Evolutionary conservation across 73 alveolate species (phyloP), one percentile per base, ranked within the genome.

Genomic region (Paramecium sonneborni): DNA sequence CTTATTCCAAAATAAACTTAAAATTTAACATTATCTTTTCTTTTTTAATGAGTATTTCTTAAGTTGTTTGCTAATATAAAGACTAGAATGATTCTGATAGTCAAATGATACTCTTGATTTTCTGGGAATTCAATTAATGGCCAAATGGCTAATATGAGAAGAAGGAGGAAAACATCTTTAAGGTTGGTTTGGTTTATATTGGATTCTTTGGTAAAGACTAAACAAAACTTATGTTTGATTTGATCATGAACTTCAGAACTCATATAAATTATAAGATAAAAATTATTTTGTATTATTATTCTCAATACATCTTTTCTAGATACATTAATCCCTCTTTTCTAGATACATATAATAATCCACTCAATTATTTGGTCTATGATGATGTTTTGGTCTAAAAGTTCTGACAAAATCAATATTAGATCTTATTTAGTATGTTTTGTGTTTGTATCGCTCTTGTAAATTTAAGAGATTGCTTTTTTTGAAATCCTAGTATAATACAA

Each of bases 251-350:
- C 23, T 52, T 52, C 68, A 52, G 68, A 52, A 52, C 68, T 52
- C 68, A 52, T 52, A 3, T n/a, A 52, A 52, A 52, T 52, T 18
- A n/a, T n/a, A 18, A 52, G 6, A 52, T 52, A 52, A 18, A n/a
- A 15, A 52, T 52, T 52, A 18, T 52, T 52, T 18, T 52, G 4
- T 14, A 5, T 52, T 52, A 18, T n/a, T 5, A 5, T n/a, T 67
- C 4, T 67, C 84, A 74, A 74, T 74, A 74, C 87, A 74, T 74
- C 56, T 30, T 74, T 15, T 74, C 56, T 74, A 74, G 8, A 74
- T 35, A 74, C n/a, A 4, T 14, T 6, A 57, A 18, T 1, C 67
- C 57, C 18, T 74, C 87, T 74, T n/a, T 35, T n/a, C n/a, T n/a
- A n/a, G 14, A 74, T 30, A 6, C 28, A 28, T 10, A 74, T 74